phyloP scores from a whole-genome alignment of 441 rosid species.

The Gossypium davidsonii region DNA sequence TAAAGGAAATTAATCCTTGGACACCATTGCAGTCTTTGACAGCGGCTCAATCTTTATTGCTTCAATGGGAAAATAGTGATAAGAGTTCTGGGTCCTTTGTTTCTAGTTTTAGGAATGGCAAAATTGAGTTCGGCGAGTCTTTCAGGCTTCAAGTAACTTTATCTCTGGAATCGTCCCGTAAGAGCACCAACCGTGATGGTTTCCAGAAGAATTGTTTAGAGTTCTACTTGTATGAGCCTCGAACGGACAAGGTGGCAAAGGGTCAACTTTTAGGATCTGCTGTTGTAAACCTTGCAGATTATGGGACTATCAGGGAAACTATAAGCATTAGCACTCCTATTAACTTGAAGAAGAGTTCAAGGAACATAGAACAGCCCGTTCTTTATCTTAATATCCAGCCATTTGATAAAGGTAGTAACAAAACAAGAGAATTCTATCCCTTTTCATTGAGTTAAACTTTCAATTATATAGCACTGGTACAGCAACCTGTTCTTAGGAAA shows the following conservation, averaged over 20 bases:
- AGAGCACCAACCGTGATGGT: constrained; percentile 28
- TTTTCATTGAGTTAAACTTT: no score
- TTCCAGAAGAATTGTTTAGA: constrained; percentile 66
- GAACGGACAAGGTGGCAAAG: constrained; percentile 51
- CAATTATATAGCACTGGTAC: no score
- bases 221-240: constrained; percentile 54
- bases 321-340: constrained; percentile 42
- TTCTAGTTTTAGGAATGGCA: no score
- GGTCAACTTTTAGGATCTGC: constrained; percentile 71
- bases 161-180: constrained; percentile 39
- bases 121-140: no score
- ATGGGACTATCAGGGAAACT: constrained; percentile 43
- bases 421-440: no score
- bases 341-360: constrained; percentile 54
- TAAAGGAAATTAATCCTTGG: constrained; percentile 81
- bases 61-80: constrained; percentile 73
- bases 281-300: constrained; percentile 60
- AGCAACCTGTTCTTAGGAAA: no score
- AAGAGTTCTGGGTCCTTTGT: constrained; percentile 55
- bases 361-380: constrained; percentile 38
- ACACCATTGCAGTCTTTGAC: constrained; percentile 43
- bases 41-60: constrained; percentile 44
- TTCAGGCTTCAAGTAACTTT: constrained; percentile 49
- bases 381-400: constrained; percentile 58
- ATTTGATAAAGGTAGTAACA: constrained; percentile 34